Evolutionary conservation across 306 rosid species (phyloP).

Genomic region (Vigna hirtella): DNA sequence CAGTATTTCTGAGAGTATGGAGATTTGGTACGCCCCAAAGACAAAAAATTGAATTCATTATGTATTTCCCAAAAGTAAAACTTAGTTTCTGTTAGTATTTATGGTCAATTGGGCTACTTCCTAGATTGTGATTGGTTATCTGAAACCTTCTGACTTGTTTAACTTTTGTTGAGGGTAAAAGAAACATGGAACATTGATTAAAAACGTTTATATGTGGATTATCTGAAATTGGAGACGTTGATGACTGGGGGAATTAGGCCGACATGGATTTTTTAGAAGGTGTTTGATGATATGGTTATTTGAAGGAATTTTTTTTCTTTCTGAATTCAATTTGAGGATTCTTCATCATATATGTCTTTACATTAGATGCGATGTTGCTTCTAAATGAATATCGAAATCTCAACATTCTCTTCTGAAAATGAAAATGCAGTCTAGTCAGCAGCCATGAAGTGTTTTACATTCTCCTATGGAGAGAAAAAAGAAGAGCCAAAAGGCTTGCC

Average conservation of each 20-base stretch:
- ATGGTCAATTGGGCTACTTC: background rate
- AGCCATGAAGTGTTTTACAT: conserved; percentile 79
- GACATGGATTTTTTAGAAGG: conserved; percentile 26
- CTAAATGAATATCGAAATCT: conserved; percentile 30
- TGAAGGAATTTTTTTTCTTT: conserved; percentile 37
- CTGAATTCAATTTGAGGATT: conserved; percentile 35
- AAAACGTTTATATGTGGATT: background rate
- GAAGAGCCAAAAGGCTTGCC: conserved; percentile 62
- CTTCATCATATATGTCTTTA: conserved; percentile 28
- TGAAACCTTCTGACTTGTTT: conserved; percentile 20
- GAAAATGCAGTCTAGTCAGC: conserved; percentile 45
- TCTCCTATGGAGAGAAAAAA: conserved; percentile 66
- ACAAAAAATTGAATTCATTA: background rate
- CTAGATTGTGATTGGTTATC: conserved; percentile 9
- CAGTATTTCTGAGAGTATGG: background rate
- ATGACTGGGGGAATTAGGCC: conserved; percentile 13
- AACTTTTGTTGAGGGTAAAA: background rate
- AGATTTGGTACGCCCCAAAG: background rate
- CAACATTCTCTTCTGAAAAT: conserved; percentile 33
- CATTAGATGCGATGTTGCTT: conserved; percentile 40
- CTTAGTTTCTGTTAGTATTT: background rate
- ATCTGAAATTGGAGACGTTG: conserved; percentile 37
- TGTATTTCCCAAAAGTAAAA: background rate
- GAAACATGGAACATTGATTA: background rate
- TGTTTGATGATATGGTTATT: conserved; percentile 32